These are phyloP conservation scores for Serendipita vermifera DNA, from an alignment of 768 basidiomycete genomes.

Conservation along the genomic window DNA sequence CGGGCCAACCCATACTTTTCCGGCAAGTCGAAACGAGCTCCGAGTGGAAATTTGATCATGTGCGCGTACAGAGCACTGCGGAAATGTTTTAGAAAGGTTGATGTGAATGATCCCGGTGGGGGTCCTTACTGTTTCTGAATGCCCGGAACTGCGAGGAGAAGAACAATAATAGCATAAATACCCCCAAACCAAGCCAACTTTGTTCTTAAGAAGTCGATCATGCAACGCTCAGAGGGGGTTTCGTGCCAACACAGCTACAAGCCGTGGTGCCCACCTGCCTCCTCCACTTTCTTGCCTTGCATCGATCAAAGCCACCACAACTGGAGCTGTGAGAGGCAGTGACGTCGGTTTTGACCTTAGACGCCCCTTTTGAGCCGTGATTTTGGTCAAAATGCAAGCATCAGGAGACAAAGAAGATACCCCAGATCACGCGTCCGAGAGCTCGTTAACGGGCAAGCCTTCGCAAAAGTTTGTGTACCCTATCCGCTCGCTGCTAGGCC, in stretches of 20 bases:
- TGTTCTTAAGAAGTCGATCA: too few relatives aligned
- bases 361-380: too few relatives aligned
- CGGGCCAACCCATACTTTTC: constrained; percentile 74
- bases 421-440: not conserved
- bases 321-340: too few relatives aligned
- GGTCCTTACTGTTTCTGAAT: constrained; percentile 55
- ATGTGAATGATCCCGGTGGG: constrained; percentile 9
- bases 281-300: too few relatives aligned
- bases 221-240: too few relatives aligned
- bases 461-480: constrained; percentile 25
- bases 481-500: constrained; percentile 24
- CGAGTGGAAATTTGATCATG: constrained; percentile 46
- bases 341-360: too few relatives aligned
- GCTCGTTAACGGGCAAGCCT: not conserved
- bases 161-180: constrained; percentile 41
- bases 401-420: too few relatives aligned
- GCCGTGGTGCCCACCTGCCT: too few relatives aligned
- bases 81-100: not conserved
- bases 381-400: too few relatives aligned
- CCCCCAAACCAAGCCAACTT: constrained; percentile 27
- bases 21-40: constrained; percentile 50
- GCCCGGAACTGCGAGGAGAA: constrained; percentile 44
- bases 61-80: constrained; percentile 51
- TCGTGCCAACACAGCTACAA: too few relatives aligned
- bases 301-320: too few relatives aligned